Percentiles rank a stretch among this genome's conserved stretches.
phyloP scores from a whole-genome alignment of 768 basidiomycete species.

The Russula vinacea region DNA sequence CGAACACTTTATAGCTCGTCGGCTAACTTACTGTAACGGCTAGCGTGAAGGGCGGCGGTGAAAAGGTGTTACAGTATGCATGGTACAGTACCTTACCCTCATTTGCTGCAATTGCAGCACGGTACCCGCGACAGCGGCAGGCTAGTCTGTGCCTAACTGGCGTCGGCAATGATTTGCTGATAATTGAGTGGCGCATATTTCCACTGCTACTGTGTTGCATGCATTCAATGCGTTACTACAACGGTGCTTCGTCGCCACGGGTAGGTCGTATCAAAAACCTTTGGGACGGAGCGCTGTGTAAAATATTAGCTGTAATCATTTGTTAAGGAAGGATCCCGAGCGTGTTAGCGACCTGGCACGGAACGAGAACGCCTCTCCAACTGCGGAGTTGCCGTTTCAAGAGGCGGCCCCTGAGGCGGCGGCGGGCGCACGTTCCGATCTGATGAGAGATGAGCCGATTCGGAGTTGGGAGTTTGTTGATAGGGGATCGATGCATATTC shows the following conservation, averaged over 20 bases:
- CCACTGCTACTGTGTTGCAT: too few species aligned
- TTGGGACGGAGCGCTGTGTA: not conserved
- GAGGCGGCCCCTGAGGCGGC: too few species aligned
- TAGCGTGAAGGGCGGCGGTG: not conserved
- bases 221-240: too few species aligned
- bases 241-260: too few species aligned
- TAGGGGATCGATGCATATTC: too few species aligned
- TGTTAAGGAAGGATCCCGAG: not conserved
- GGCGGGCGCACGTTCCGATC: too few species aligned
- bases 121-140: not conserved
- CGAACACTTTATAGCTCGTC: not conserved
- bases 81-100: not conserved
- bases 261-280: not conserved
- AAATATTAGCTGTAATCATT: not conserved
- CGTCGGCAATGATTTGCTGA: not conserved
- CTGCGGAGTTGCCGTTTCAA: too few species aligned
- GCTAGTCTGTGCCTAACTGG: not conserved
- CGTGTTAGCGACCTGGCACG: too few species aligned
- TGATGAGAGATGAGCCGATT: too few species aligned
- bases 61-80: not conserved
- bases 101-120: not conserved
- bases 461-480: too few species aligned
- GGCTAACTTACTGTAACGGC: conserved; percentile 6
- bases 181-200: not conserved
- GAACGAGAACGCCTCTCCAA: too few species aligned